Base-by-base conservation (phyloP, 306 rosid species). In the Sechiopsis laciniata region DNA sequence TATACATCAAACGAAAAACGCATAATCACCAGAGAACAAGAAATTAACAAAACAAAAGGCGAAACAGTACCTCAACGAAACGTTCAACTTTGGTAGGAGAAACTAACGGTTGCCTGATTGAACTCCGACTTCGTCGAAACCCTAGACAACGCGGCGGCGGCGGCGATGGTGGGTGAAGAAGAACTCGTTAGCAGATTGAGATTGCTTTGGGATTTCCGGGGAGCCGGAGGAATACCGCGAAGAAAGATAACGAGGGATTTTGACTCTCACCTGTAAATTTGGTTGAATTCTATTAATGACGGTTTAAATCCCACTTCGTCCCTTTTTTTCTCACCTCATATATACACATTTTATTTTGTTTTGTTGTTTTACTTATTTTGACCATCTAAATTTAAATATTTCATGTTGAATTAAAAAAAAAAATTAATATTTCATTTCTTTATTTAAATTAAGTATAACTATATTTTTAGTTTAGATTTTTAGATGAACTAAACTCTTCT, bases 71-170 rank as follows among this genome's bases (percentile, higher is more conserved):
- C 70, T n/a, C 70, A 37, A 64, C 10, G 22, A 64, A 26, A 64
- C 70, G 70, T 64, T 64, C 24, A n/a, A 64, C 70, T 63, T 63
- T 9, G 70, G 11, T 40, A 35, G 70, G 26, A 12, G 45, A 10
- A 62, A 32, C 50, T 15, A 8, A 14, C 6, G 22, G 69, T 20
- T 16, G 7, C 7, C 70, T 8, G 70, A 26, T 37, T 22, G 48
- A 48, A n/a, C 51, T 64, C 52, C 14, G 52, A 64, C 37, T 37
- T 20, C 1, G 51, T 37, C 52, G 52, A 37, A 64, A 22, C 70
- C 70, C 50, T 35, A 64, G 40, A 37, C 7, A 15, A 64, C 45
- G 9, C 12, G 66, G 46, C 46, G 46, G 32, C 1, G n/a, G 67
- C 67, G 20, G 67, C 64, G 48, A 7, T 32, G 70, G 52, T 22